Evolutionary conservation across 345 rosid genomes (phyloP), one percentile per base, ranked within the genome.

Genomic region (Jatropha curcas): DNA sequence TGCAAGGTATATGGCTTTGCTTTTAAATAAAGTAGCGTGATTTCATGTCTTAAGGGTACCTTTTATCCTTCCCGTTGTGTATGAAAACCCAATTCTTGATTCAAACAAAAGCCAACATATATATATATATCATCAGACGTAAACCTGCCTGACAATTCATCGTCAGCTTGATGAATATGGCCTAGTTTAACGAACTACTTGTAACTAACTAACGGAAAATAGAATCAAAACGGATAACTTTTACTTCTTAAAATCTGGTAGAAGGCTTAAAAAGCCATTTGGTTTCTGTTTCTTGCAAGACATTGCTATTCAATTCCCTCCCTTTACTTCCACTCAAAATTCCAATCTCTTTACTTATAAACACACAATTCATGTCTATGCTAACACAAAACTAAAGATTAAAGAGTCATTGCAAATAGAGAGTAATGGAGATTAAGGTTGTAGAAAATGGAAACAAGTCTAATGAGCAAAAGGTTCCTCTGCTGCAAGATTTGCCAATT

Each of bases 231-330:
- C 7, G n/a, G 25, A n/a, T 6, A 63, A 63, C 73, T 52, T 19
- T 30, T 5, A 41, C 33, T 3, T 41, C 48, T 19, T 68, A 20
- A 70, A n/a, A 60, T 58, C 66, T 35, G 61, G 59, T 39, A 31
- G 64, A 66, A n/a, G n/a, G n/a, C n/a, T n/a, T n/a, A n/a, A n/a
- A n/a, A n/a, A n/a, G n/a, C n/a, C n/a, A 5, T 46, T 81, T 41
- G 61, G 82, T 85, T 79, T 73, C 55, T 75, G 66, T 89, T 86
- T 73, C 97, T 88, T 89, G 87, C 88, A 91, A 91, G 94, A 63
- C 80, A 86, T 80, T 41, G 30, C 80, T 34, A 66, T 20, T 39
- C n/a, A 13, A 67, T 78, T 43, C 62, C 66, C 69, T 75, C 30
- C 67, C 87, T 85, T 82, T 5, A 11, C 77, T 53, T 73, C 37